phyloP scores from a whole-genome alignment of 331 rosid genomes.

The Pyracantha coccinea region DNA sequence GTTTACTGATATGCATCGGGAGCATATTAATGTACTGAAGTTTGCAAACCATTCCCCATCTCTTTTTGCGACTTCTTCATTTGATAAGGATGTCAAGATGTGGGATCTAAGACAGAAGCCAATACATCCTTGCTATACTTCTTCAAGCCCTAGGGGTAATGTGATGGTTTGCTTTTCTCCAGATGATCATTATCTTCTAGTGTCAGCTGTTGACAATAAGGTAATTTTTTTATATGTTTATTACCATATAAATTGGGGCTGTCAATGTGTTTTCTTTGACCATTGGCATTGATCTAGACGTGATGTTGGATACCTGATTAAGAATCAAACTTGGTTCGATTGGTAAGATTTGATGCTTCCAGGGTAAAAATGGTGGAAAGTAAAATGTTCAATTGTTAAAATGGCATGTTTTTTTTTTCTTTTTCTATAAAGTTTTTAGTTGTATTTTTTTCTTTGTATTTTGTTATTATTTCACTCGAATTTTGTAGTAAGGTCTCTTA shows the following conservation, averaged over 20 bases:
- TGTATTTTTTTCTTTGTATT: neutral
- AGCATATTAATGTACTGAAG: conserved; percentile 19
- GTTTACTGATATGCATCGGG: conserved; percentile 15
- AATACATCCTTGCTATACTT: conserved; percentile 12
- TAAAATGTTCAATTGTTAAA: neutral
- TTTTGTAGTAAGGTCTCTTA: neutral
- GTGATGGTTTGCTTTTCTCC: conserved; percentile 28
- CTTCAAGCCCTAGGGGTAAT: conserved; percentile 20
- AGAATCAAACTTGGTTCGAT: no score
- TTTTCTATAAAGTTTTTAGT: neutral
- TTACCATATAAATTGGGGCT: neutral
- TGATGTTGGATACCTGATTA: no score
- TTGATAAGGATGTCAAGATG: conserved; percentile 21
- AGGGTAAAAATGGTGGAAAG: no score
- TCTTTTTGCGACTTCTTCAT: conserved; percentile 19
- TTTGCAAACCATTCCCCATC: conserved; percentile 17
- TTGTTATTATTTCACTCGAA: neutral
- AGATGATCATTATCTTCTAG: conserved; percentile 13
- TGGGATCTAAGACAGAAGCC: conserved; percentile 23
- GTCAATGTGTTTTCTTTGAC: neutral
- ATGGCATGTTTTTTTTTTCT: neutral
- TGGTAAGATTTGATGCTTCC: no score
- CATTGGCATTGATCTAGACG: no score
- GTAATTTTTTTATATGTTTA: conserved; percentile 1
- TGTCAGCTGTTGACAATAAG: conserved; percentile 25